Evolutionary conservation across 2,329 filamentous ascomycete genomes (phyloP).

Genomic region (Pseudonectria buxi): DNA sequence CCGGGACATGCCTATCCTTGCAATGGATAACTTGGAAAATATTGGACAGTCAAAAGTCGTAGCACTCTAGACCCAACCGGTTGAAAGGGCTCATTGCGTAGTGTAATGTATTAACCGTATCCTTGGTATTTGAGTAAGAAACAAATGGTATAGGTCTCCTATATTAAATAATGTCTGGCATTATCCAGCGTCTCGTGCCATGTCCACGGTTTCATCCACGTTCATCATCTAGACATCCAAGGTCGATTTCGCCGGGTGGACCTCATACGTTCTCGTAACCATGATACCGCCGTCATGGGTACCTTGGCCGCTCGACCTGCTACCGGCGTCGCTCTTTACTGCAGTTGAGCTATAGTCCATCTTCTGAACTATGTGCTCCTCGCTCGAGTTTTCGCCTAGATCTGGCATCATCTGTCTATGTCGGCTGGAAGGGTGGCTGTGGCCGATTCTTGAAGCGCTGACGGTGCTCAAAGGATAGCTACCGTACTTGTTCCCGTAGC

Average conservation of each 20-base stretch:
- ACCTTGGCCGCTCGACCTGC: conserved; percentile 14
- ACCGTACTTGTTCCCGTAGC: conserved; percentile 18
- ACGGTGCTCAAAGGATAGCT: conserved; percentile 19
- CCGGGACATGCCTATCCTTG: no score
- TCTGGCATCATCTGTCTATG: conserved; percentile 18
- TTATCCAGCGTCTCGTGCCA: no score
- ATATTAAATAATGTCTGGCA: no score
- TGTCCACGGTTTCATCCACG: no score
- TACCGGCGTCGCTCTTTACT: conserved; percentile 17
- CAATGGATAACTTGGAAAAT: no score
- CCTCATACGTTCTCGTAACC: conserved; percentile 20
- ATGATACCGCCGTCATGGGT: conserved; percentile 15
- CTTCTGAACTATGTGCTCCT: conserved; percentile 25
- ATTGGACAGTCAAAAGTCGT: no score
- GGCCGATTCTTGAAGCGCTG: conserved; percentile 13
- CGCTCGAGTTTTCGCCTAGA: conserved; percentile 24
- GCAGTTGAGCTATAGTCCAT: conserved; percentile 7
- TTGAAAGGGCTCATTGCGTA: no score
- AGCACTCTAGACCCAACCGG: no score
- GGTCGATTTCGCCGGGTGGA: conserved; percentile 16
- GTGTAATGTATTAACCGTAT: no score
- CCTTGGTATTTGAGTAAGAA: no score
- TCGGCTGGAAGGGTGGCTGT: conserved; percentile 7
- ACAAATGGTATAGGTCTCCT: no score
- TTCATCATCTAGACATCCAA: conserved; percentile 13